Evolutionary conservation across 176 grass and related monocot genomes (phyloP).

Genomic region (Melocanna baccifera): DNA sequence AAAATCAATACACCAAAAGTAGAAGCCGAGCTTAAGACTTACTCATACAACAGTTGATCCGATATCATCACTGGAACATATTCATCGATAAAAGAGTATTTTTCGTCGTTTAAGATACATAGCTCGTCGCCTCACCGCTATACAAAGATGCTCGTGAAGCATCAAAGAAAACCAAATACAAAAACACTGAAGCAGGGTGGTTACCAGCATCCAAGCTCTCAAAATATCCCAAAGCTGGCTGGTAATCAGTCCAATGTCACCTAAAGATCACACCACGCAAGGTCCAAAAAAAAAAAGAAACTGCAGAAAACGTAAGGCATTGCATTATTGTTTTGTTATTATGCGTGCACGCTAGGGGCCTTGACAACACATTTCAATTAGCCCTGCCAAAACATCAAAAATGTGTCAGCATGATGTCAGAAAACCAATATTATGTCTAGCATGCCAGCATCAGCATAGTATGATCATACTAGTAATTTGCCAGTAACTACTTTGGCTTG

Average conservation of each 20-base stretch:
- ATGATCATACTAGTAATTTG: background rate
- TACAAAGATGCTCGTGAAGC: constrained; percentile 12
- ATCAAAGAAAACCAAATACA: background rate
- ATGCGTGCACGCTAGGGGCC: background rate
- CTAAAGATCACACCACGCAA: background rate
- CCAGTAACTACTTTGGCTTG: background rate
- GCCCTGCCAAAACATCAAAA: too few relatives aligned
- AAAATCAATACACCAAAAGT: too few relatives aligned
- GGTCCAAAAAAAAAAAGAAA: background rate
- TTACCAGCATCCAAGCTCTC: background rate
- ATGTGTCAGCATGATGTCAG: background rate
- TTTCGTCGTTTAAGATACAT: background rate
- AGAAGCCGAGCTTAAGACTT: background rate
- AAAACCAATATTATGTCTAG: background rate
- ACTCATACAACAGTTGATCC: too few relatives aligned
- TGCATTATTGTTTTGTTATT: too few relatives aligned
- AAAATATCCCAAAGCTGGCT: constrained; percentile 4
- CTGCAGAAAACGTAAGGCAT: background rate
- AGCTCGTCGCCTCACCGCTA: background rate
- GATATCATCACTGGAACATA: background rate
- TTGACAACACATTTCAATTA: background rate
- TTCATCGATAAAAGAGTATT: background rate
- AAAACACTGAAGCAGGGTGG: background rate
- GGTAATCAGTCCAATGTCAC: background rate
- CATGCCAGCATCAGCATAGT: background rate